Evolutionary conservation across 2,329 filamentous ascomycete species (phyloP).

Genomic region (Cercospora citrullina): DNA sequence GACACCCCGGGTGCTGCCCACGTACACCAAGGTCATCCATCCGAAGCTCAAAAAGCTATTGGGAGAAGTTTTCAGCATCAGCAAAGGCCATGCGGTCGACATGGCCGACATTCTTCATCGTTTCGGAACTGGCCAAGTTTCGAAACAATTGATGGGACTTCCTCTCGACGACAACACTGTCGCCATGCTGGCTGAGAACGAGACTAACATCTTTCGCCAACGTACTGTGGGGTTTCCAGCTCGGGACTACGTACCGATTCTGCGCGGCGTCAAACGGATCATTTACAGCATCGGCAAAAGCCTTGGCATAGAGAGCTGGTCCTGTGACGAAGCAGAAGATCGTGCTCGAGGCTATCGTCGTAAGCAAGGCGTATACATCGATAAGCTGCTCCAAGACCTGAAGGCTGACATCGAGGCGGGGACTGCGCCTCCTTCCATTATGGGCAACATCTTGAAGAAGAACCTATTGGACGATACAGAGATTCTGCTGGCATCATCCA

Average conservation of each 20-base stretch:
- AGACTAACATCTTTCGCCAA: not conserved
- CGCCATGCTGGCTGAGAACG: not conserved
- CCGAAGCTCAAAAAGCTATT: not conserved
- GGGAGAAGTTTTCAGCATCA: not conserved
- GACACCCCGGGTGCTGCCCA: not conserved
- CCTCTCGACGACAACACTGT: not conserved
- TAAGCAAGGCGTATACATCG: not conserved
- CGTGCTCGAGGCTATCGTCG: not conserved
- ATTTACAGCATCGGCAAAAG: not conserved
- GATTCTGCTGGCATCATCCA: not conserved
- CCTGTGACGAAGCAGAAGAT: not conserved
- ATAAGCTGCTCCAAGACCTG: not conserved
- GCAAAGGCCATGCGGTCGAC: not conserved
- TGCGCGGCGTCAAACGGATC: not conserved
- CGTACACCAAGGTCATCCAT: not conserved
- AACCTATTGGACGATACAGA: not conserved
- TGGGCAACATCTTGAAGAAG: not conserved
- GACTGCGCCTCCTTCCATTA: not conserved
- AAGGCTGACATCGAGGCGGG: not conserved
- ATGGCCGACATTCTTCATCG: not conserved
- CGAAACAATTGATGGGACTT: not conserved
- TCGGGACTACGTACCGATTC: not conserved
- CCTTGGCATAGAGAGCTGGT: not conserved
- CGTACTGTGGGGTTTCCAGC: not conserved
- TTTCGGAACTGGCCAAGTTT: not conserved